Base-by-base conservation (phyloP, 495 filamentous ascomycete species). In the Sabuloglossum arenarium region DNA sequence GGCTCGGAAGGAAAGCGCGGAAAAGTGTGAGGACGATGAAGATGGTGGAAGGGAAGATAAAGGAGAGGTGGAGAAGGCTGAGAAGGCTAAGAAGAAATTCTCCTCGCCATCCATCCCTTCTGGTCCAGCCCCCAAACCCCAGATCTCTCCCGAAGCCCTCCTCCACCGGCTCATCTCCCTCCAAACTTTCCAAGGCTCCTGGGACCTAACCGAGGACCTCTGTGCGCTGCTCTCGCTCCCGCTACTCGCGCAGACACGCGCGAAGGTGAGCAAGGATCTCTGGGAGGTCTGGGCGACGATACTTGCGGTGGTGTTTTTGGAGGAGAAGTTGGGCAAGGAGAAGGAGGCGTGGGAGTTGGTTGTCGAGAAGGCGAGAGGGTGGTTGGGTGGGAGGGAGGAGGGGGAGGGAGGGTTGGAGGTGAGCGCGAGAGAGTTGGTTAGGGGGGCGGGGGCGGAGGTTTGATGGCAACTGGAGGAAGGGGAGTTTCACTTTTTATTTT, bases 301-400 rank as follows among this genome's bases (percentile, higher is more conserved):
- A 1, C 14, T 57, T 12, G 55, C 49, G 1, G 16, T 57, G 3
- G 25, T 28, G 25, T 51, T 24, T 28, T 55, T 56, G 11, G 55
- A 47, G 49, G 23, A 1, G 47, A 23, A 55, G 16, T 28, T 55
- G 5, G 5, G 6, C 4, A 16, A 29, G 1, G 55, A 57, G 47
- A 28, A 4, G 47, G 55, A 57, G 1, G 25, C 11, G 11, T 57
- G 55, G 55, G 55, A 57, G 1, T 28, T 57, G 19, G 45, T 57
- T 10, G 55, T 51, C 3, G 55, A 55, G 19, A 57, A 57, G 24
- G 55, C 37, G 34, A 51, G 10, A 24, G 39, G 6, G 10, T 57
- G 55, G 55, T 23, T 57, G 53, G 53, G 12, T 9, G 14, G 12
- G 8, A 12, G 49, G 55, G 25, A 19, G 19, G 47, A 49, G 46